Base-by-base conservation (phyloP, 441 rosid species). In the Gossypium trilobum region DNA sequence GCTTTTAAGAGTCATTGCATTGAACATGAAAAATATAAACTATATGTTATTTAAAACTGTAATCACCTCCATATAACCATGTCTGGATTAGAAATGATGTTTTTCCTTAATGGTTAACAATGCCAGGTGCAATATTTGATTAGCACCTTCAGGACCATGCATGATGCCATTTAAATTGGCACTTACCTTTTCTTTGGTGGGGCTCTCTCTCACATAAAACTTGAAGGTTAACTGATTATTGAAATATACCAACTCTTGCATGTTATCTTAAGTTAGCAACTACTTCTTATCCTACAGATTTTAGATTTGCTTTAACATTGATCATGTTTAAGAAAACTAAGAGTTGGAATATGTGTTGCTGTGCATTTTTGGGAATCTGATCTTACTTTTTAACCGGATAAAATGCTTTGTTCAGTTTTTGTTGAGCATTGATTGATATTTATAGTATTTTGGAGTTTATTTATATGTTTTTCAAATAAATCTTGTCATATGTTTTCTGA, bases 231-330 rank as follows among this genome's bases (percentile, higher is more conserved):
- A 19, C 51, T 62, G 50, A 16, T 33, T 63, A 19, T 63, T 19
- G 20, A 33, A 17, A 39, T 19, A 17, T 63, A 17, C 17, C 20
- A 64, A 16, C 22, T 39, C 17, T 17, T 39, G 2, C 2, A 5
- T 64, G 69, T 42, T 42, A 64, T 19, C 54, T 20, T 42, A 42
- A 20, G 22, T 44, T 20, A 44, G 52, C 52, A 19, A 29, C 69
- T 64, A 36, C 56, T 22, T 65, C 23, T 36, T 44, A 23, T 66
- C n/a, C 68, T 63, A 17, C 66, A 33, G n/a, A 16, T 64, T 64
- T 42, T 64, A 42, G 54, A 64, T 64, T 64, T n/a, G 4, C 2
- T 19, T 64, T 20, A 36, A 64, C 69, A 36, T 22, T 39, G 54
- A 64, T 14, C 23, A 10, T 42, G 9, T 20, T 4, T 39, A 31